Conservation (phyloP, 352 stramenopile species). For the Globisporangium ultimum region DNA sequence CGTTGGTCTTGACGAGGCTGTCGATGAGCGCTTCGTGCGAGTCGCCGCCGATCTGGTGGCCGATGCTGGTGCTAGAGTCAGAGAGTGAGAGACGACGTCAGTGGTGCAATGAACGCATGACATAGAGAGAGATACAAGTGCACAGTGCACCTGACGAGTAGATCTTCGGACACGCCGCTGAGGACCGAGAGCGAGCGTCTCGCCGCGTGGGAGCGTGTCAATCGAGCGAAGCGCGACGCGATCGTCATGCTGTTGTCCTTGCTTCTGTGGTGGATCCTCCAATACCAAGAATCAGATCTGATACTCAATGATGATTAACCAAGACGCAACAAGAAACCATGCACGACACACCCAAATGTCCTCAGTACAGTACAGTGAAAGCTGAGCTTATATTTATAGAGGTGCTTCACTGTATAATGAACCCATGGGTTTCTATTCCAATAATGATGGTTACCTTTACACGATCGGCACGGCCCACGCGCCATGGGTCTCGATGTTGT, state of each 20-base stretch:
- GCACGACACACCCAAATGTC: not conserved
- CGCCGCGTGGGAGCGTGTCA: not conserved
- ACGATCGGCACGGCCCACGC: constrained; percentile 73
- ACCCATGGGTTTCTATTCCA: no score
- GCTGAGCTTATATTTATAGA: no score
- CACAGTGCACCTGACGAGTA: constrained; percentile 53
- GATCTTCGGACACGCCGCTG: constrained; percentile 70
- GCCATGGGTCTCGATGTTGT: constrained; percentile 71
- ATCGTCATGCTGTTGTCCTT: constrained; percentile 4
- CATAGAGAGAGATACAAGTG: not conserved
- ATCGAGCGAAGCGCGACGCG: not conserved
- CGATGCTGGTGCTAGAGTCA: constrained; percentile 67
- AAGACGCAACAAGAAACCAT: not conserved
- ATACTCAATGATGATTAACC: no score
- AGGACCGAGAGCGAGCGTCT: constrained; percentile 46
- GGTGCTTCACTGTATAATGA: no score
- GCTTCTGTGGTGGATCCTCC: not conserved
- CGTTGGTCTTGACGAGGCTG: constrained; percentile 73
- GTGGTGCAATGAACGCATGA: not conserved
- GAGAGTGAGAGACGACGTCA: not conserved
- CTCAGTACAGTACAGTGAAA: not conserved
- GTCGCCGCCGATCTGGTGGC: constrained; percentile 72
- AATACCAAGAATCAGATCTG: not conserved
- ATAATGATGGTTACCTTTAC: not conserved
- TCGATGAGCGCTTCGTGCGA: constrained; percentile 67